Evolutionary conservation across 345 rosid genomes (phyloP).

Genomic region (Rhodomyrtus tomentosa): DNA sequence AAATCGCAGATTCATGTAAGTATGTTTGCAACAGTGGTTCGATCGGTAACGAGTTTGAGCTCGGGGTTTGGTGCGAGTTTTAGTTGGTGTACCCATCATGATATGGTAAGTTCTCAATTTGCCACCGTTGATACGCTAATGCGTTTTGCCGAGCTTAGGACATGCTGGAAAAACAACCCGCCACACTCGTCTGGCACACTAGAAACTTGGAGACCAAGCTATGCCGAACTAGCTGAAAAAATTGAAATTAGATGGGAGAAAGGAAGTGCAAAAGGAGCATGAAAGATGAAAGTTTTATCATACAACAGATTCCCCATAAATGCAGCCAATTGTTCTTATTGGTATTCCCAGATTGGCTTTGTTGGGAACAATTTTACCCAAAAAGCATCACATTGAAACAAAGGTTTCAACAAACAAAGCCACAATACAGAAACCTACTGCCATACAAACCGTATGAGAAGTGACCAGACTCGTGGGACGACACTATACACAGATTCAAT

Average conservation of each 20-base stretch:
- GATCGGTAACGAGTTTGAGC: background rate
- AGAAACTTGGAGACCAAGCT: background rate
- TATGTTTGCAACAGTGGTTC: background rate
- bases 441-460: background rate
- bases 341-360: background rate
- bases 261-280: background rate
- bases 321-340: background rate
- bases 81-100: background rate
- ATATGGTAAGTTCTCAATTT: background rate
- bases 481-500: constrained; percentile 17
- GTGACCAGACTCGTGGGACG: background rate
- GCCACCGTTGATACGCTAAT: too few species aligned
- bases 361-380: background rate
- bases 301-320: background rate
- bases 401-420: background rate
- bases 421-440: background rate
- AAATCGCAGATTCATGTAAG: background rate
- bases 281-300: background rate
- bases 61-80: background rate
- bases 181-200: background rate
- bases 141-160: too few species aligned
- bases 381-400: background rate
- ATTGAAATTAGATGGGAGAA: background rate
- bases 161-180: background rate
- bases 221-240: background rate